Evolutionary conservation across 257 asterid genomes (phyloP), one percentile per base, ranked within the genome.

Genomic region (Marsdenia floribunda): DNA sequence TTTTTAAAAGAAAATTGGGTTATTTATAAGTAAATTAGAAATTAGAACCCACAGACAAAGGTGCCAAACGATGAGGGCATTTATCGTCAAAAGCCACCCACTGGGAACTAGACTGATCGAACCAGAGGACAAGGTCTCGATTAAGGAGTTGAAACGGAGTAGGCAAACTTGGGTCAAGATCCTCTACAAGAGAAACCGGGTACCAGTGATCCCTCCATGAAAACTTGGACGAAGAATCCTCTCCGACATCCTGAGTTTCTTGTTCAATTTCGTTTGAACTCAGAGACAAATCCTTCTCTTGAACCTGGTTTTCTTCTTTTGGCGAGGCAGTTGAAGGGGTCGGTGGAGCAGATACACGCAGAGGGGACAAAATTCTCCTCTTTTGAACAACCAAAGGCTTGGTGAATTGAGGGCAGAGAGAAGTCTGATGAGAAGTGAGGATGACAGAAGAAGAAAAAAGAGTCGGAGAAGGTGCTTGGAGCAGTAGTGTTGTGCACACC

Each of bases 21-120:
- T 26, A 44, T 2, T 67, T 24, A 55, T 40, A 40, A 0, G 5
- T 40, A 40, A 40, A 40, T 40, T 40, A 73, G 13, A 5, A 18
- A 29, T 12, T 2, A 21, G 16, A 60, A 33, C 76, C 79, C 82
- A 95, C 99, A 22, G 99, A 95, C 86, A 95, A 82, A 76, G 99
- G 99, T 24, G 99, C 99, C 71, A 95, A 98, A 58, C 99, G 86
- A 76, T 95, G 99, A 50, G 99, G 99, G 83, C 99, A 95, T 80
- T 89, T 92, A 70, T 95, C 99, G 76, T 95, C 98, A 38, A 92
- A 83, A 77, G 98, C 98, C 80, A 91, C 93, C 99, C 99, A 95
- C 1, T 86, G 86, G 4, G 94, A 88, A 79, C 79, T 77, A 61
- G 94, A 84, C 33, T 70, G 81, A 73, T 95, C 98, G 75, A 92